Evolutionary conservation across 1,284 basidiomycete genomes (phyloP), one percentile per base, ranked within the genome.

Genomic region (Trametes hirsuta): DNA sequence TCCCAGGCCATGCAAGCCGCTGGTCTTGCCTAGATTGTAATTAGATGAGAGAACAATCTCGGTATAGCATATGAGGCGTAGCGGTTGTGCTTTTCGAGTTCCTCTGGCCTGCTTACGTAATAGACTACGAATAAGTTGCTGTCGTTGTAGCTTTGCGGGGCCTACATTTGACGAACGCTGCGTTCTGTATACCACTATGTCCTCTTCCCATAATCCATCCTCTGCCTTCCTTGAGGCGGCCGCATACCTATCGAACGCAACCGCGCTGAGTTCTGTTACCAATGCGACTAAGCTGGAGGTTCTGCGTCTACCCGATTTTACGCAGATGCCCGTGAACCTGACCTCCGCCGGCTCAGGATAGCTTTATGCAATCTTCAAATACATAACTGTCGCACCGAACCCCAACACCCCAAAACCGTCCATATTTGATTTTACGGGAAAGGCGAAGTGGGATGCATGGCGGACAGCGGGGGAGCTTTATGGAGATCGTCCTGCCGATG

Each of bases 401-500:
- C 86, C 92, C 21, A 78, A 75, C 37, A 78, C 76, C 6, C 70
- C 85, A 3, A 83, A 90, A 2, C 95, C 94, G 1, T 91, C 90
- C 5, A 80, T 96, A 34, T 93, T 95, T 69, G 92, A 93, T 64
- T 83, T 91, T 70, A 82, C 88, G 2, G 89, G 87, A 2, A 80
- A 92, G 35, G 93, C 93, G 2, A 96, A 96, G 74, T 93, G 92
- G 88, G 93, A 95, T 70, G 90, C 93, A 1, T 96, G 94, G 93
- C 79, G 72, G 35, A 69, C 76, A 6, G 73, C 79, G n/a, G 82
- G 81, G 4, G 79, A 79, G 62, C 78, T 74, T 21, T 90, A 87
- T 64, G 71, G 72, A 21, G 73, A 69, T n/a, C 69, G 70, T 8
- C 70, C 72, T 3, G 66, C 67, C 18, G 81, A 82, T 39, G 86